Percentiles rank a stretch among this genome's conserved stretches.
Conservation (phyloP, 2,329 filamentous ascomycete genomes). For the Neofusicoccum sp. region DNA sequence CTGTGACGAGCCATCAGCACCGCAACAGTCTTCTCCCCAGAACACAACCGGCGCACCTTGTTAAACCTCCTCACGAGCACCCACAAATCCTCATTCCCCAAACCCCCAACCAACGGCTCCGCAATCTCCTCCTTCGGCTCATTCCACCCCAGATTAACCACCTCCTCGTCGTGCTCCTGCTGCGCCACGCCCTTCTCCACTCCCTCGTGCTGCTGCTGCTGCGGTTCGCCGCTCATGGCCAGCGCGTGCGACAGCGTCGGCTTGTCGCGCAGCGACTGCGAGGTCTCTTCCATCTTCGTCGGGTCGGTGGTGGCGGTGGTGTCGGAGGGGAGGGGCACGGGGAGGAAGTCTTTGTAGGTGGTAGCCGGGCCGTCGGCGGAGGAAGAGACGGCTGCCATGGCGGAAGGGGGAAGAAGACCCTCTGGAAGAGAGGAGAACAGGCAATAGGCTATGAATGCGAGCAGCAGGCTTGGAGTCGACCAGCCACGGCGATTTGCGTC, state of each 20-base stretch:
- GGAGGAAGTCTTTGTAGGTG: constrained; percentile 38
- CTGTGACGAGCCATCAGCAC: constrained; percentile 26
- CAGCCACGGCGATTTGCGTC: too few relatives aligned
- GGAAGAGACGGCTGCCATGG: not conserved
- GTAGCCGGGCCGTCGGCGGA: constrained; percentile 21
- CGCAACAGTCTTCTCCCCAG: not conserved
- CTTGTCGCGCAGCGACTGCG: constrained; percentile 37
- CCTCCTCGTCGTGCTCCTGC: constrained; percentile 48
- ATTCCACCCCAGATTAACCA: constrained; percentile 69
- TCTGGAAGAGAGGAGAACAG: too few relatives aligned
- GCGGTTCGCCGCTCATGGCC: constrained; percentile 45
- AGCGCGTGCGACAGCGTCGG: constrained; percentile 50
- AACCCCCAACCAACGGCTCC: constrained; percentile 62
- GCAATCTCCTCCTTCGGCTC: constrained; percentile 56
- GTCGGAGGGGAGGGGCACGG: constrained; percentile 33
- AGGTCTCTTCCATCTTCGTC: constrained; percentile 22
- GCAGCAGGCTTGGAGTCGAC: too few relatives aligned
- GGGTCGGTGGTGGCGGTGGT: constrained; percentile 22
- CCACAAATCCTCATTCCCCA: constrained; percentile 73
- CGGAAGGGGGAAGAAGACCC: not conserved
- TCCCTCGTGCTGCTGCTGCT: too few relatives aligned
- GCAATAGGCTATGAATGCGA: too few relatives aligned
- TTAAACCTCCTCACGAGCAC: constrained; percentile 70
- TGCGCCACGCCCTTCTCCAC: constrained; percentile 46
- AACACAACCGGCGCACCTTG: constrained; percentile 54